A percentile compares a stretch with the other conserved stretches of the same genome.
Conservation (phyloP, 192 early-diverging fungal genomes). For the Cetraspora pellucida region DNA sequence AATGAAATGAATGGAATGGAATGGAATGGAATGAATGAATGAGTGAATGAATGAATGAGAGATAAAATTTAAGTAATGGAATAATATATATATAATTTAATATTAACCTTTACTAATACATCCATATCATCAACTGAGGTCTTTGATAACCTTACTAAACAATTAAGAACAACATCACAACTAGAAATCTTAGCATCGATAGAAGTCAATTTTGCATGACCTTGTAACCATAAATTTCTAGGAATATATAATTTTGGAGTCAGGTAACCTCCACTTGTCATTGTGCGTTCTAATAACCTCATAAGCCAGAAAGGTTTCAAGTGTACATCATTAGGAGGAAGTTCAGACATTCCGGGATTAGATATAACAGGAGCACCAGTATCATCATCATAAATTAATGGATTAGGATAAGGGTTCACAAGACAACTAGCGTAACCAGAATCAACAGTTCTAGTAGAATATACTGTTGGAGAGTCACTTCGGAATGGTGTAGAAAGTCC, state of each 20-base stretch:
- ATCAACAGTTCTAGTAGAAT: constrained; percentile 12
- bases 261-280: constrained; percentile 46
- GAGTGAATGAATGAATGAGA: neutral
- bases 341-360: constrained; percentile 22
- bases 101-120: constrained; percentile 36
- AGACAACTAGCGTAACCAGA: constrained; percentile 4
- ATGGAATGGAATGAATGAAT: constrained; percentile 34
- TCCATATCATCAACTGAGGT: constrained; percentile 32
- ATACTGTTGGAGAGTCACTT: constrained; percentile 3
- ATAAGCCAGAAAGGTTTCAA: constrained; percentile 49
- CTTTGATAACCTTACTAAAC: constrained; percentile 36
- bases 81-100: constrained; percentile 2
- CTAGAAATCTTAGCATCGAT: constrained; percentile 43
- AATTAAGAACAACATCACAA: constrained; percentile 39
- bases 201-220: constrained; percentile 39
- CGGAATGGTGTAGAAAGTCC: neutral
- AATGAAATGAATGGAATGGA: neutral
- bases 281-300: constrained; percentile 43
- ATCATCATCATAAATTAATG: constrained; percentile 1
- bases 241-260: constrained; percentile 49
- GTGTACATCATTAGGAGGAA: constrained; percentile 40
- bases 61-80: constrained; percentile 29
- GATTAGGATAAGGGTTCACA: constrained; percentile 3
- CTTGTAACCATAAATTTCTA: constrained; percentile 44
- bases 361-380: neutral